Base-by-base conservation (phyloP, 116 monocot species). In the Cymodocea nodosa region DNA sequence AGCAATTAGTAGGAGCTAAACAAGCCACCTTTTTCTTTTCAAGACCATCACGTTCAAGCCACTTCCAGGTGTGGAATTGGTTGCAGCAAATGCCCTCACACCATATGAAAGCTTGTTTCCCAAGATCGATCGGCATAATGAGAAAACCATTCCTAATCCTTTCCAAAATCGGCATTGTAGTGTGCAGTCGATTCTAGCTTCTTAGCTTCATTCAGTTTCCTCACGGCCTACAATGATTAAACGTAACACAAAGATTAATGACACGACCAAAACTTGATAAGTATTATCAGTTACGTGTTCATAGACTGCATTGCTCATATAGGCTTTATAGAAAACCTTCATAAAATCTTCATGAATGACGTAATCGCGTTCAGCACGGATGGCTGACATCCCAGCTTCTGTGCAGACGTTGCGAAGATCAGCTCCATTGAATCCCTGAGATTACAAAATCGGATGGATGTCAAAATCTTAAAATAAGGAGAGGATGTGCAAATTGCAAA, bases 331-430 rank as follows among this genome's bases (percentile, higher is more conserved):
- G 4, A 5, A 44, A 66, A 87, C 95, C 90, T 95, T 95, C 95
- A 95, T 95, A 60, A 95, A 95, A 57, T 95, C 95, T 79, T 95
- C 95, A 53, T 95, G 95, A 37, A 85, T 90, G 23, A 95, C 90
- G 78, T 87, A 95, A 58, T 95, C 95, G 62, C 95, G 90, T 36
- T 95, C 95, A 50, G 90, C 95, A 55, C 90, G 90, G 19, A 95
- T 95, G 20, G 95, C 95, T 35, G 81, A 85, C 95, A 95, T 95
- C 16, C 95, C 95, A 68, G 94, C 94, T 76, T 95, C 94, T 4
- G 94, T 95, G 73, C 94, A 95, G 23, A 95, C 81, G 70, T 95
- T 95, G 52, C 95, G 80, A 54, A 95, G 85, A 77, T 95, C 95
- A 39, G 95, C 95, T 59, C 95, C 95, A 73, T 95, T 95, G 69